Conservation (phyloP, 2,329 filamentous ascomycete genomes). For the Neocucurbitaria cava region DNA sequence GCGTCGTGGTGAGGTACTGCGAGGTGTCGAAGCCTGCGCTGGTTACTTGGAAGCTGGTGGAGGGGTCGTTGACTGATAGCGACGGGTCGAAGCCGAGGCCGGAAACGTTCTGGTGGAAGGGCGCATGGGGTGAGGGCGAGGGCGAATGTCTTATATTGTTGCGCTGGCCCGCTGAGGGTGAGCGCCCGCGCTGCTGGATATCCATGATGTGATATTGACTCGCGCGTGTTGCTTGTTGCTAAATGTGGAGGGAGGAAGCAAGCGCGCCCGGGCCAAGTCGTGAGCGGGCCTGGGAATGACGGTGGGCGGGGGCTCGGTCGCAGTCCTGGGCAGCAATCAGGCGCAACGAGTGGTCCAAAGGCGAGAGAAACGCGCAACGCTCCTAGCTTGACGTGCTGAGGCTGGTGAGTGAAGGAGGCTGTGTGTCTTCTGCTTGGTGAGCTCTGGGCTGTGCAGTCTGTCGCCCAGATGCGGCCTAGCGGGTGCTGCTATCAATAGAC, state of each 20-base stretch:
- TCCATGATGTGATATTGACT: slow-evolving; percentile 58
- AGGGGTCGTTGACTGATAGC: slow-evolving; percentile 34
- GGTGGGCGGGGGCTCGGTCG: slow-evolving; percentile 10
- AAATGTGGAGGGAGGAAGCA: slow-evolving; percentile 18
- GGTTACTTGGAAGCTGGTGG: slow-evolving; percentile 32
- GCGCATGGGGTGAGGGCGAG: slow-evolving; percentile 66
- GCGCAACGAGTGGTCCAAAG: slow-evolving; percentile 32
- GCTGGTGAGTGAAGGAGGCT: slow-evolving; percentile 40
- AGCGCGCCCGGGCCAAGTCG: slow-evolving; percentile 32
- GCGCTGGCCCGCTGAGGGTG: slow-evolving; percentile 64
- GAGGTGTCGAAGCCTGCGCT: slow-evolving; percentile 47
- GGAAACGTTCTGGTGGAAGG: slow-evolving; percentile 60
- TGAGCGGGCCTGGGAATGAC: slow-evolving; percentile 9
- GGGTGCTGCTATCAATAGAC: slow-evolving; percentile 9
- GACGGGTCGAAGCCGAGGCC: slow-evolving; percentile 66
- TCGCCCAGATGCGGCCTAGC: slow-evolving; percentile 17
- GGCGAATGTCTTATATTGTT: slow-evolving; percentile 73
- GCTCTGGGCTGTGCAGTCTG: slow-evolving; percentile 17
- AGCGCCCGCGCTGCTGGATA: slow-evolving; percentile 64
- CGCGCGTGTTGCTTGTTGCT: slow-evolving; percentile 37
- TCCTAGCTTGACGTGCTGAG: slow-evolving; percentile 27
- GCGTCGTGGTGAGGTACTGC: slow-evolving; percentile 56
- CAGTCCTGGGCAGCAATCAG: slow-evolving; percentile 10
- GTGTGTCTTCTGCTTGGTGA: slow-evolving; percentile 30
- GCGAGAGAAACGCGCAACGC: slow-evolving; percentile 26